Conservation (phyloP, 2,329 filamentous ascomycete species). For the Aspergillus arachidicola region DNA sequence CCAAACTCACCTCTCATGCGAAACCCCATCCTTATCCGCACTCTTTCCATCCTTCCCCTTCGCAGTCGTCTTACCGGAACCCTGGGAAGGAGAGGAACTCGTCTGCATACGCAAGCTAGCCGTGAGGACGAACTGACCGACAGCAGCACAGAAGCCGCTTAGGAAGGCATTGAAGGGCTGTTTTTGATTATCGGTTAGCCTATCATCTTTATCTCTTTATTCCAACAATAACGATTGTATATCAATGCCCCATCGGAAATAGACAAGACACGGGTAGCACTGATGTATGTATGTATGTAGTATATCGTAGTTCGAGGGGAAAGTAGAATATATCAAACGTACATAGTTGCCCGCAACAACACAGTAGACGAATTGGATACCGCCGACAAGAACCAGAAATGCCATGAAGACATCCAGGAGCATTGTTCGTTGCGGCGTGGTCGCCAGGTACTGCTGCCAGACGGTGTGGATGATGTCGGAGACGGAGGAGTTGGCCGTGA, state of each 20-base stretch:
- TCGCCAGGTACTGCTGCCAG: conserved; percentile 74
- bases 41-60: conserved; percentile 32
- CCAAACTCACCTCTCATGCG: conserved; percentile 44
- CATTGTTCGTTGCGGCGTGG: conserved; percentile 88
- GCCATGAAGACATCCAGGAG: conserved; percentile 88
- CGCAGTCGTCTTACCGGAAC: conserved; percentile 54
- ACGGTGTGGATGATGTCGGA: conserved; percentile 68
- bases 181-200: too few relatives aligned
- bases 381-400: conserved; percentile 83
- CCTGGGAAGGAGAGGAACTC: conserved; percentile 47
- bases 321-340: conserved; percentile 45
- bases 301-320: too few relatives aligned
- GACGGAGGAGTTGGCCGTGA: conserved; percentile 43
- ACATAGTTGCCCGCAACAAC: conserved; percentile 92
- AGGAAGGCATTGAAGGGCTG: conserved; percentile 97
- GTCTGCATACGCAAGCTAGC: conserved; percentile 91
- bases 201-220: too few relatives aligned
- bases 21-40: conserved; percentile 24
- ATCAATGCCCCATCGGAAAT: too few relatives aligned
- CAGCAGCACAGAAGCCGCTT: conserved; percentile 88
- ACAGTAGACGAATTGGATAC: conserved; percentile 92
- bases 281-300: too few relatives aligned
- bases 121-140: conserved; percentile 96
- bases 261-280: too few relatives aligned
- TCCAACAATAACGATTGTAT: too few relatives aligned